phyloP scores from a whole-genome alignment of 2,329 filamentous ascomycete genomes.

The Thelonectria blattea region DNA sequence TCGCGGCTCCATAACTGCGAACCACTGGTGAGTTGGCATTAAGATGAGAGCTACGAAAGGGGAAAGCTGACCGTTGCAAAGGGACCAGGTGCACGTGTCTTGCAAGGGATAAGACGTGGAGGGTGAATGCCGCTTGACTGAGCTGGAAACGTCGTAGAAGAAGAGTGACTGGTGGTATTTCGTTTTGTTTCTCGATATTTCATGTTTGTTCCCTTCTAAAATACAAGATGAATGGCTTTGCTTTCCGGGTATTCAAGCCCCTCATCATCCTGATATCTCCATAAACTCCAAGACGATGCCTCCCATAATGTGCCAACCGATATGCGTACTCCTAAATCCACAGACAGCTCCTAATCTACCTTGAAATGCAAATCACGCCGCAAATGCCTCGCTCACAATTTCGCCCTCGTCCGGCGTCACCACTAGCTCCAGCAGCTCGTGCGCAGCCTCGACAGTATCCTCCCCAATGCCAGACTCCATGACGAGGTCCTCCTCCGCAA shows the following conservation, averaged over 20 bases:
- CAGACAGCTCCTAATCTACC: background rate
- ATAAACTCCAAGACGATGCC: conserved; percentile 1
- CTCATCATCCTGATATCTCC: conserved; percentile 1
- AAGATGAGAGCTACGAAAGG: background rate
- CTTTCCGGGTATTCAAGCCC: background rate
- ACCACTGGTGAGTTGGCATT: conserved; percentile 48
- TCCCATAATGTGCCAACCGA: conserved; percentile 1
- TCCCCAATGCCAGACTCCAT: conserved; percentile 79
- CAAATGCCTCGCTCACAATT: conserved; percentile 51
- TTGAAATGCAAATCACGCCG: conserved; percentile 33
- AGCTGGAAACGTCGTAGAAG: background rate
- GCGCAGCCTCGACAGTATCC: conserved; percentile 80
- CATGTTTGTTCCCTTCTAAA: too few relatives aligned
- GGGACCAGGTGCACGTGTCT: conserved; percentile 40
- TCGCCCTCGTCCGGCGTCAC: conserved; percentile 76
- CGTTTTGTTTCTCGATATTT: background rate
- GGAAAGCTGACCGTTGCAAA: conserved; percentile 7
- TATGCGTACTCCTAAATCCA: conserved; percentile 6
- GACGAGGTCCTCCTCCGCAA: conserved; percentile 77
- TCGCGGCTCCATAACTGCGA: conserved; percentile 47
- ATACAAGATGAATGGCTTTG: too few relatives aligned
- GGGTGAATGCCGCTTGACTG: background rate
- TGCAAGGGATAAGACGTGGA: conserved; percentile 27
- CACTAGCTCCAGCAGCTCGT: conserved; percentile 79
- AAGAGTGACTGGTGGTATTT: background rate